Conservation (phyloP, 139 green algal species). For the Chlorella sp. region DNA sequence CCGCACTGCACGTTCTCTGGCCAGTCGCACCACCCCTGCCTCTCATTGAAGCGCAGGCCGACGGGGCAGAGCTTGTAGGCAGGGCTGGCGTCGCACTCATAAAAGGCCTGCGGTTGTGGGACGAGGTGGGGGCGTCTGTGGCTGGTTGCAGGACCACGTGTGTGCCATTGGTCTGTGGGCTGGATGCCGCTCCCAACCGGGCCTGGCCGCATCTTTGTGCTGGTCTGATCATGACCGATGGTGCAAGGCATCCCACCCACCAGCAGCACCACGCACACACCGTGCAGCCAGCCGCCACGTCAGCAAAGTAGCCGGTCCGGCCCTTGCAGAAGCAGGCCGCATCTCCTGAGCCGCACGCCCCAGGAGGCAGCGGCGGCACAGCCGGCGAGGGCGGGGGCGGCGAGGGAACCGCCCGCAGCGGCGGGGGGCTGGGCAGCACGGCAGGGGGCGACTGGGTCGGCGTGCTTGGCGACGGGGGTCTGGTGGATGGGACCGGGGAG, state of each 20-base stretch:
- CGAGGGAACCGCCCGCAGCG: neutral
- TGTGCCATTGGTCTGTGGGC: too few species aligned
- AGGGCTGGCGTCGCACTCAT: neutral
- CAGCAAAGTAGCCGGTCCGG: neutral
- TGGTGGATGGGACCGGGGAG: neutral
- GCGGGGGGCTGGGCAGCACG: neutral
- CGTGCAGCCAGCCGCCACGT: neutral
- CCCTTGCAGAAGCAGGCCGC: constrained; percentile 19
- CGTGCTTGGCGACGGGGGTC: neutral
- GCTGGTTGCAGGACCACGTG: too few species aligned
- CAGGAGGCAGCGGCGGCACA: neutral
- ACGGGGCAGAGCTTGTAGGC: neutral
- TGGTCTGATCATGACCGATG: too few species aligned
- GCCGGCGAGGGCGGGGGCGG: neutral
- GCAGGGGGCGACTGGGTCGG: neutral
- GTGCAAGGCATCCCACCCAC: too few species aligned
- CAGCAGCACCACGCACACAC: neutral
- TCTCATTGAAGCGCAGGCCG: neutral
- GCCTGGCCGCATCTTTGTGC: too few species aligned
- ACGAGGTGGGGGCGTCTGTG: too few species aligned
- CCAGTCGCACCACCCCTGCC: neutral
- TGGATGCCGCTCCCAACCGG: too few species aligned
- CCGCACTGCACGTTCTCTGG: neutral
- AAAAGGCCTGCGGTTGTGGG: too few species aligned
- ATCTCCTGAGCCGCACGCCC: neutral